phyloP scores from a whole-genome alignment of 2,329 filamentous ascomycete species.

The Neurospora sp. region DNA sequence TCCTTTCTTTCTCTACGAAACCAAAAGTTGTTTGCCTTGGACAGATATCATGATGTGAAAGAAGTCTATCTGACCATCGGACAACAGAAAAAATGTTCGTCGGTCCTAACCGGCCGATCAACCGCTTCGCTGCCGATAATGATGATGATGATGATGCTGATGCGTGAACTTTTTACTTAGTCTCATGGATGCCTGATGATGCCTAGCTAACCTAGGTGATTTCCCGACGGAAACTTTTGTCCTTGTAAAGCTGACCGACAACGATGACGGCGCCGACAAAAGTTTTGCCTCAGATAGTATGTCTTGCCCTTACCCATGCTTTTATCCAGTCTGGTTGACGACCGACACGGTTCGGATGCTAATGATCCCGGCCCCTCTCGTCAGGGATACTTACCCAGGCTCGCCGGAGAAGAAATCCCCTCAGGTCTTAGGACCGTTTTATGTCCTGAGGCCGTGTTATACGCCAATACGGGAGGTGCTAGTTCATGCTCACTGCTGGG shows the following conservation, averaged over 20 bases:
- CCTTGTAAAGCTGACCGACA: background rate
- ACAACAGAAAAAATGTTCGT: background rate
- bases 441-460: background rate
- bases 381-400: background rate
- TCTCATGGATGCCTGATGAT: background rate
- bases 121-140: background rate
- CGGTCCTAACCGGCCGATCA: background rate
- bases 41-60: background rate
- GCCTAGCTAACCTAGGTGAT: background rate
- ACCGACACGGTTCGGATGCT: background rate
- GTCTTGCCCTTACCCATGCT: background rate
- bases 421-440: background rate
- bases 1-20: no score
- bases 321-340: background rate
- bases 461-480: background rate
- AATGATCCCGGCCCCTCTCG: background rate
- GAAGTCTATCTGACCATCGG: background rate
- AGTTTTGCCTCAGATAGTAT: background rate
- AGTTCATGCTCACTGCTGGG: background rate
- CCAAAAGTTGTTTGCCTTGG: background rate
- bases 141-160: background rate
- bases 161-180: background rate
- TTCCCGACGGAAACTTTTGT: background rate
- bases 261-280: background rate
- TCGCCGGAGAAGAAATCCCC: background rate